A percentile compares a stretch with the other conserved stretches of the same genome.
Conservation (phyloP, 192 early-diverging fungal species). For the Entomortierella beljakovae region DNA sequence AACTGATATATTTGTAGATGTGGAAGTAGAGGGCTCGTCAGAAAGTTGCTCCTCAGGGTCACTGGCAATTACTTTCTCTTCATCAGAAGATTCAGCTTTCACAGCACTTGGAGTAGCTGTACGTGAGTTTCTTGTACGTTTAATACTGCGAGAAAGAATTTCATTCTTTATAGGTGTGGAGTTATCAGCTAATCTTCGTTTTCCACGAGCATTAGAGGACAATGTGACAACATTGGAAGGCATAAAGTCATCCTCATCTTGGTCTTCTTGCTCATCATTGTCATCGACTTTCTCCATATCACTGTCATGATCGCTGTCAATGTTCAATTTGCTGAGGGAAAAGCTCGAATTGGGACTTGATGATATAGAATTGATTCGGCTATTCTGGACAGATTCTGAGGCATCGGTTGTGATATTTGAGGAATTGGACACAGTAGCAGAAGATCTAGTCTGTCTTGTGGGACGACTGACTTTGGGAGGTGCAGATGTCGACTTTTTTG, state of each 20-base stretch:
- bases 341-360: conserved; percentile 36
- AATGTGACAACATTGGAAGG: conserved; percentile 26
- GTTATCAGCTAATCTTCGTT: conserved; percentile 27
- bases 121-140: conserved; percentile 29
- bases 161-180: background rate
- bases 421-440: background rate
- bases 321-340: conserved; percentile 18
- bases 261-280: background rate
- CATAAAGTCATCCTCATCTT: conserved; percentile 27
- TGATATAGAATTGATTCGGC: conserved; percentile 22
- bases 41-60: background rate
- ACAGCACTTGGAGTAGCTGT: background rate
- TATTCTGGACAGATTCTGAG: conserved; percentile 12
- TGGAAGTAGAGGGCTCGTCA: background rate
- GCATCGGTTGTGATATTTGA: background rate
- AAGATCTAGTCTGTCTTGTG: conserved; percentile 10
- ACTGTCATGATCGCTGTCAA: conserved; percentile 18
- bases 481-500: conserved; percentile 32
- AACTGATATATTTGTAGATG: background rate
- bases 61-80: background rate
- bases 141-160: background rate
- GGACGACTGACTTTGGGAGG: conserved; percentile 13
- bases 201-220: conserved; percentile 34
- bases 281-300: background rate
- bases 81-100: conserved; percentile 14